Base-by-base conservation (phyloP, 1,284 basidiomycete species). In the Athelia psychrophila region DNA sequence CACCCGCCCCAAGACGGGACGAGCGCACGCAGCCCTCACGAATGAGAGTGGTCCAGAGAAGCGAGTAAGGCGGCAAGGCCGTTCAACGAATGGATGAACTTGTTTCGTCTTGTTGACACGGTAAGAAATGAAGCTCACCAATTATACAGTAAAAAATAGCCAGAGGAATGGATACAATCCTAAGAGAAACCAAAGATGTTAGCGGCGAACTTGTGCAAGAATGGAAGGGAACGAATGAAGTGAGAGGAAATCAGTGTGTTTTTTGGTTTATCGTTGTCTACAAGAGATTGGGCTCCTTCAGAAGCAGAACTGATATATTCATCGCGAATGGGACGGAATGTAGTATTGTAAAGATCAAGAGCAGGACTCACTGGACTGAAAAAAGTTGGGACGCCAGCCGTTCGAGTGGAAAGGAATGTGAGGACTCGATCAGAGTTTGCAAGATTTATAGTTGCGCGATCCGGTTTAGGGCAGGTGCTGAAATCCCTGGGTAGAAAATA, bases 1-100 rank as follows among this genome's bases (percentile, higher is more conserved):
- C 60, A 58, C 60, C 64, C 56, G 56, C 66, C 67, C 70, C 83
- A 85, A 73, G 71, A 84, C 83, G 80, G 66, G 58, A 63, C 47
- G 64, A 54, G 60, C 57, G 58, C 58, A 63, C 69, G 74, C 71
- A 58, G 67, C 63, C 59, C 61, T 55, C 59, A 63, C 61, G 57
- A 27, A 52, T 60, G 57, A 62, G 67, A 66, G 71, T 63, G 70
- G 70, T 68, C 63, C 56, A 56, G 56, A 55, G 50, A 56, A 64
- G 61, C 61, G 63, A 60, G 65, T 65, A 58, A 59, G 53, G 38
- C 8, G 56, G 59, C 62, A 66, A 64, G 71, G 72, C 72, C 70
- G 68, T 70, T 88, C 85, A 86, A 88, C 75, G 85, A 88, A 88
- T 87, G 85, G 85, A 88, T 88, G 78, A 88, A 87, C 85, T 88